A percentile compares a stretch with the other conserved stretches of the same genome.
Evolutionary conservation across 768 basidiomycete genomes (phyloP).

Genomic region (Mycena venus): DNA sequence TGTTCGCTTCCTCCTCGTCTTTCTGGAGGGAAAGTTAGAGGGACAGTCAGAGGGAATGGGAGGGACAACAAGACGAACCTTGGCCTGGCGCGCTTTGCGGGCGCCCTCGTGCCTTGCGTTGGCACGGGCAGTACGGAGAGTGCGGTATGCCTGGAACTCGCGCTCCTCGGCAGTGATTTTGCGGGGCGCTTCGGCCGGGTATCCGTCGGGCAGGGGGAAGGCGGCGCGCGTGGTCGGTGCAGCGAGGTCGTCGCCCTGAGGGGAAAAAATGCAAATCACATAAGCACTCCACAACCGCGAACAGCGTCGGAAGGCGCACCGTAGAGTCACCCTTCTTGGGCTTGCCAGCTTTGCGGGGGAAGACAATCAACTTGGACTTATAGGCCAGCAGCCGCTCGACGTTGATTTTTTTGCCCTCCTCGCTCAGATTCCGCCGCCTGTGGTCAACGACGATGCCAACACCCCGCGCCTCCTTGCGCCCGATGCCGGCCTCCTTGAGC

Average conservation of each 20-base stretch:
- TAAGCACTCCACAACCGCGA: constrained; percentile 10
- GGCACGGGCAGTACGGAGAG: constrained; percentile 89
- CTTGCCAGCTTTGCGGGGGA: constrained; percentile 96
- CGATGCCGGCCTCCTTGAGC: constrained; percentile 96
- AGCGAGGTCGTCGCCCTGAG: constrained; percentile 88
- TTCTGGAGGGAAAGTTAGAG: constrained; percentile 61
- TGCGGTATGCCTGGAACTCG: constrained; percentile 88
- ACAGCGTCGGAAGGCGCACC: constrained; percentile 61
- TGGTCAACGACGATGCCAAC: constrained; percentile 98
- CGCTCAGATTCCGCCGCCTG: constrained; percentile 94
- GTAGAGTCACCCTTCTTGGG: constrained; percentile 96
- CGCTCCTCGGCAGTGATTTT: constrained; percentile 94
- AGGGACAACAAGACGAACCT: constrained; percentile 67
- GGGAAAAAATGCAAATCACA: neutral
- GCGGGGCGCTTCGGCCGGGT: constrained; percentile 86
- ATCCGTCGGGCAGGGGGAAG: constrained; percentile 76
- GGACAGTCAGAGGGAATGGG: neutral
- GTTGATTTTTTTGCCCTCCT: constrained; percentile 96
- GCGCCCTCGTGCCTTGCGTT: constrained; percentile 87
- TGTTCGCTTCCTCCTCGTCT: constrained; percentile 92
- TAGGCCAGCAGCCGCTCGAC: constrained; percentile 95
- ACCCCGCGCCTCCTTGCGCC: constrained; percentile 92
- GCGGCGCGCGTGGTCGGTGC: constrained; percentile 79
- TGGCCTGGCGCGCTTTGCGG: constrained; percentile 88
- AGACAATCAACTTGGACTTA: constrained; percentile 93